Evolutionary conservation across 2,329 filamentous ascomycete species (phyloP).

Genomic region (Fusarium austroafricanum): DNA sequence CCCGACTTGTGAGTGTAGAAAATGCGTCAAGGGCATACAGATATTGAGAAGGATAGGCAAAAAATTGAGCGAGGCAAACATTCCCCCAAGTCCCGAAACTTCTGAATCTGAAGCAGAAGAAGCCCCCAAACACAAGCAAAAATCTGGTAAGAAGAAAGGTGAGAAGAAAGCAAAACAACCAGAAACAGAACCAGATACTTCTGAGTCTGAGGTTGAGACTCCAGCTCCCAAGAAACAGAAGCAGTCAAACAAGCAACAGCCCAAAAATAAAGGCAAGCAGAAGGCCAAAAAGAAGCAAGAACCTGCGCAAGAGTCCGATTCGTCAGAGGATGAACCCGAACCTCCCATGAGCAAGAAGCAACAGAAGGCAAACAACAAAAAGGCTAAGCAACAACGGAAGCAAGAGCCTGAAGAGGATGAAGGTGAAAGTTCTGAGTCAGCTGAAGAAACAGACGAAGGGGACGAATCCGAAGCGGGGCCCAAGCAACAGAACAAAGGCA

Average conservation of each 20-base stretch:
- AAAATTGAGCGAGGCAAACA: slow-evolving; percentile 26
- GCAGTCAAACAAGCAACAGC: slow-evolving; percentile 30
- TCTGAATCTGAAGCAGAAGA: slow-evolving; percentile 42
- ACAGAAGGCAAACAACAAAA: slow-evolving; percentile 21
- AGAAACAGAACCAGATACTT: slow-evolving; percentile 44
- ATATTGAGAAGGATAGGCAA: slow-evolving; percentile 41
- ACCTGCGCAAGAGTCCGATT: slow-evolving; percentile 11
- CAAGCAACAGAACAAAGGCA: slow-evolving; percentile 24
- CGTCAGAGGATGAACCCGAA: slow-evolving; percentile 34
- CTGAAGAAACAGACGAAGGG: slow-evolving; percentile 29
- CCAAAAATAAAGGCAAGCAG: slow-evolving; percentile 35
- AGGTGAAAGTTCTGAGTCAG: slow-evolving; percentile 31
- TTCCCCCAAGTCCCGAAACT: slow-evolving; percentile 13
- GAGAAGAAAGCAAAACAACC: slow-evolving; percentile 37
- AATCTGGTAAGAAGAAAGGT: slow-evolving; percentile 32
- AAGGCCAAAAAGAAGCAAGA: slow-evolving; percentile 23
- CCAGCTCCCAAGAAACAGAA: slow-evolving; percentile 27
- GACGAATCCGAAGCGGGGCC: slow-evolving; percentile 12
- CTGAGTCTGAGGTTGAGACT: slow-evolving; percentile 33
- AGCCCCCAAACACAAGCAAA: slow-evolving; percentile 24
- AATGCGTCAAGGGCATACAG: slow-evolving; percentile 41
- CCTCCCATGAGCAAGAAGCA: slow-evolving; percentile 33
- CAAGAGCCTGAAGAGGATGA: slow-evolving; percentile 24
- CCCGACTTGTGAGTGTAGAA: slow-evolving; percentile 46
- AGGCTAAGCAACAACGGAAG: slow-evolving; percentile 19